phyloP scores from a whole-genome alignment of 495 filamentous ascomycete genomes.

The Hypoxylon perforatum region DNA sequence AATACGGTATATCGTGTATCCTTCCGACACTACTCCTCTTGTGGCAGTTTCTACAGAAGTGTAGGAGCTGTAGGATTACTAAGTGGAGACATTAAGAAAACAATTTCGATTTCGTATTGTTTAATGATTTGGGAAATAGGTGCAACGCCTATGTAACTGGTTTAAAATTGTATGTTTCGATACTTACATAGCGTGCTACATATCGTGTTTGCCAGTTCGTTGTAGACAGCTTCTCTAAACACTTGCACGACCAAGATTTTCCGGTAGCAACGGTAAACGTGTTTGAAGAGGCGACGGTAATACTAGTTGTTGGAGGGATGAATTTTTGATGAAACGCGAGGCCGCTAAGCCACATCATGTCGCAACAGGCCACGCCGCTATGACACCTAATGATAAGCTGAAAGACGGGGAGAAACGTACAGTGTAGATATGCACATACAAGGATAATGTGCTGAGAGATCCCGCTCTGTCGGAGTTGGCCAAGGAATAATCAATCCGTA shows the following conservation, averaged over 20 bases:
- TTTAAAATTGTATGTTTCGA: not conserved
- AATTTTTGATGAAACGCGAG: conserved; percentile 20
- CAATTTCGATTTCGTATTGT: conserved; percentile 15
- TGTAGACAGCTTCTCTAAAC: too few species aligned
- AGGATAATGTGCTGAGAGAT: conserved; percentile 10
- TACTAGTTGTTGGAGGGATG: conserved; percentile 14
- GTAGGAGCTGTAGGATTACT: not conserved
- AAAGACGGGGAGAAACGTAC: too few species aligned
- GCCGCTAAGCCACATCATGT: conserved; percentile 31
- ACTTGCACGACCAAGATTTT: too few species aligned
- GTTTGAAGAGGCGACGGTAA: not conserved
- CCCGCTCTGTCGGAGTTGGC: conserved; percentile 24
- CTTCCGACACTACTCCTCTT: too few species aligned
- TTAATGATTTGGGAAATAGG: not conserved
- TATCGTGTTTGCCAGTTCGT: not conserved
- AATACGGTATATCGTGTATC: too few species aligned
- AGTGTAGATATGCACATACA: conserved; percentile 38
- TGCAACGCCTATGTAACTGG: not conserved
- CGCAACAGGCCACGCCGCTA: conserved; percentile 27
- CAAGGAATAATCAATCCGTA: conserved; percentile 21
- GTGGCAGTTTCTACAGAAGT: not conserved
- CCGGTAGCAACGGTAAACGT: not conserved
- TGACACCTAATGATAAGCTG: conserved; percentile 4
- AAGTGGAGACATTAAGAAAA: conserved; percentile 12
- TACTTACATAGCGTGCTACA: not conserved